Base-by-base conservation (phyloP, 169 alveolate species). In the Cryptosporidium ubiquitum region DNA sequence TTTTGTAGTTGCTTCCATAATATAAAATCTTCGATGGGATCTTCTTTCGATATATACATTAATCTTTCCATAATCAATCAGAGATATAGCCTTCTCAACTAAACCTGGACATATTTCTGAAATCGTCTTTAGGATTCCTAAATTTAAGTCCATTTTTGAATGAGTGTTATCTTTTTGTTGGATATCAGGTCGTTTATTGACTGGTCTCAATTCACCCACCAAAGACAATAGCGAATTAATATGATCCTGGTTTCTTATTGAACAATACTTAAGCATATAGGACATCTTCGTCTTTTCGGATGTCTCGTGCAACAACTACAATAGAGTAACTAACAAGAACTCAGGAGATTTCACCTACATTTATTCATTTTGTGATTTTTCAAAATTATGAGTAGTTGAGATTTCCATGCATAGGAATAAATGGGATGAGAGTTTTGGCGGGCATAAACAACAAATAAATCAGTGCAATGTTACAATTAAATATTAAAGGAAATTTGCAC, bases 91-190 rank as follows among this genome's bases (percentile, higher is more conserved):
- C 23, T 64, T 79, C 20, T 60, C 44, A 23, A 79, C 29, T 26
- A 79, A 16, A 6, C 79, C 49, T 79, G 89, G 89, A 61, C 79
- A 79, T 60, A 79, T 40, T 31, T 79, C 89, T 51, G 89, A 58
- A 58, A 79, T 61, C 3, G 26, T 79, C n/a, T 61, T n/a, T 58
- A 64, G 9, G 16, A 79, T 40, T 1, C 52, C 33, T 42, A 79
- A 40, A 26, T 69, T 69, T 39, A 39, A 58, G 33, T 73, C 57
- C 69, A 55, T 33, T 31, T 5, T 35, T 3, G 51, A 33, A 18
- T 31, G 6, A 0, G 0, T 3, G 31, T 57, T 26, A 5, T 73
- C 55, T 7, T 37, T 18, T 14, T 2, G 26, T 16, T 52, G n/a
- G 16, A 14, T 9, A 55, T 35, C 29, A 12, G 26, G 71, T 10